Base-by-base conservation (phyloP, 169 alveolate species). In the Cryptosporidium muris region DNA sequence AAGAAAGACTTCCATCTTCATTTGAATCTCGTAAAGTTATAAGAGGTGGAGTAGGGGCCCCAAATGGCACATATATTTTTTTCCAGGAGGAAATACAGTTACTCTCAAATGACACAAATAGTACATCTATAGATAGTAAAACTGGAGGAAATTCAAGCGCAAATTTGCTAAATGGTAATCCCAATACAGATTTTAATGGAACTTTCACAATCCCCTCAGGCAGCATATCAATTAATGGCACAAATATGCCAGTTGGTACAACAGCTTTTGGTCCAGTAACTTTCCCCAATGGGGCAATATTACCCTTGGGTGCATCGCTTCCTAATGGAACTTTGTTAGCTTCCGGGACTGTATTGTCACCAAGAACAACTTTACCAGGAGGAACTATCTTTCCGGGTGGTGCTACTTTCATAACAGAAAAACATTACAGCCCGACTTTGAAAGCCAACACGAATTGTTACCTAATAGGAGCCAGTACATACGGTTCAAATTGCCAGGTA, bases 191-290 rank as follows among this genome's bases (percentile, higher is more conserved):
- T 25, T 53, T 54, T n/a, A 74, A 58, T 40, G 25, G 64, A 2
- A 74, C 54, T 58, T 47, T 74, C 12, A 74, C 16, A 37, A 63
- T 74, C 2, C 85, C 85, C 1, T 43, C 54, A 60, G 85, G 85
- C 5, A 56, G 67, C 34, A 58, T 74, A 58, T 63, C 85, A 4
- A 63, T 74, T 16, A 74, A 74, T 60, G 85, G 85, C 54, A 74
- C 85, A 43, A 53, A 68, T 25, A 58, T 74, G 8, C 85, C 85
- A 8, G 85, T 74, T 3, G 85, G 85, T 16, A 74, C 85, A 40
- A 74, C 85, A 42, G 60, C 74, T 58, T 74, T 74, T 74, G 85
- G 85, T 3, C 85, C 85, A n/a, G 85, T 74, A 43, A 74, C 85
- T 6, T 74, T 74, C 12, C 85, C 85, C 47, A 74, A 74, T 53